These are phyloP conservation scores for Coemansia reversa DNA, from an alignment of 192 early-diverging fungal species.

Conservation along the genomic window DNA sequence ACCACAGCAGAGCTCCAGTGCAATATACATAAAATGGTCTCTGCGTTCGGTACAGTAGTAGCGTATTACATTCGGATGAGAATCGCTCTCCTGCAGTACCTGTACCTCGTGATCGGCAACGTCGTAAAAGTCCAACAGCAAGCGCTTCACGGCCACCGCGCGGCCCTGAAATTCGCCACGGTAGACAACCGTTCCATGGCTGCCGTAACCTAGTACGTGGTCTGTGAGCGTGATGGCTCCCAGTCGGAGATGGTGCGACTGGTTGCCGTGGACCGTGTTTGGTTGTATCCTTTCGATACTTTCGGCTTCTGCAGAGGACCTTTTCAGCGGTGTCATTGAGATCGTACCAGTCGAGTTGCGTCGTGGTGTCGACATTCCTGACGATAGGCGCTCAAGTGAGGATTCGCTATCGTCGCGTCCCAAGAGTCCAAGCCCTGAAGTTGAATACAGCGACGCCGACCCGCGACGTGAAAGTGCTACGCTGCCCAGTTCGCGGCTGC, in stretches of 20 bases:
- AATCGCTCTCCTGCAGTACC: slow-evolving; percentile 88
- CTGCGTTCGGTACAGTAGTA: slow-evolving; percentile 90
- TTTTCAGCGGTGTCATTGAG: slow-evolving; percentile 40
- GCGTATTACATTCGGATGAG: slow-evolving; percentile 94
- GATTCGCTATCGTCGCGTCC: slow-evolving; percentile 40
- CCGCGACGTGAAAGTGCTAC: slow-evolving; percentile 16
- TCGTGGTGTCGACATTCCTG: slow-evolving; percentile 34
- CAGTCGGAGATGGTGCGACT: slow-evolving; percentile 41
- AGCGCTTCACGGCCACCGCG: slow-evolving; percentile 89
- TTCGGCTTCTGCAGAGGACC: slow-evolving; percentile 12
- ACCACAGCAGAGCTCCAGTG: slow-evolving; percentile 89
- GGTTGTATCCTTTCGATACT: slow-evolving; percentile 19
- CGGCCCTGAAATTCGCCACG: slow-evolving; percentile 91
- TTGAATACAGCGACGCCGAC: slow-evolving; percentile 29
- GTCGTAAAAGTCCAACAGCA: slow-evolving; percentile 94
- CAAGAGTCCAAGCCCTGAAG: slow-evolving; percentile 22
- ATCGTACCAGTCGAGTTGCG: slow-evolving; percentile 50
- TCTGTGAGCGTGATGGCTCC: slow-evolving; percentile 61
- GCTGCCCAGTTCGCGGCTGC: slow-evolving; percentile 6
- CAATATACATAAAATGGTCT: slow-evolving; percentile 94
- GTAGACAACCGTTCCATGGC: slow-evolving; percentile 96
- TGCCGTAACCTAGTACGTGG: slow-evolving; percentile 80
- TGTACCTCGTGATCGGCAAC: slow-evolving; percentile 93
- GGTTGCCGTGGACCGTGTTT: slow-evolving; percentile 4
- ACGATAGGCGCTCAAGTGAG: slow-evolving; percentile 34